Evolutionary conservation across 345 rosid genomes (phyloP).

Genomic region (Dipteronia sinensis): DNA sequence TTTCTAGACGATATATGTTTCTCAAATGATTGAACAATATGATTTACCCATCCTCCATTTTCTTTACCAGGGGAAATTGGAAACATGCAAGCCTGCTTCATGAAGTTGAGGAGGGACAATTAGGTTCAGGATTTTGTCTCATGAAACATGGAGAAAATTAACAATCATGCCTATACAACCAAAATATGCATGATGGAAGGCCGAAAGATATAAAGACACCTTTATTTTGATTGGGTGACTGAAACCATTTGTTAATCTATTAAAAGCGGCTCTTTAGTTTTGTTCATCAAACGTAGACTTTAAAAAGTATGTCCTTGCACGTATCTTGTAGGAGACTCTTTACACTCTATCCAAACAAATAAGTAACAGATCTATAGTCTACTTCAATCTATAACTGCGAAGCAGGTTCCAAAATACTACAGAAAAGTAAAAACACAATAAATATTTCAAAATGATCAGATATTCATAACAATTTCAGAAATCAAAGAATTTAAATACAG

Average conservation of each 20-base stretch:
- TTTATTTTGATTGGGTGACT: background rate
- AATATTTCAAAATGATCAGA: background rate
- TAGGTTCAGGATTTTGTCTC: background rate
- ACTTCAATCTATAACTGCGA: background rate
- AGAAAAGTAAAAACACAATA: background rate
- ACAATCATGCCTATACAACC: background rate
- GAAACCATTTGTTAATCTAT: constrained; percentile 2
- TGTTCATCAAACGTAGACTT: background rate
- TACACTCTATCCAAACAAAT: background rate
- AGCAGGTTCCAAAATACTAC: background rate
- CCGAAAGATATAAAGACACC: background rate
- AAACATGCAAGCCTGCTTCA: background rate
- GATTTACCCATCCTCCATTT: background rate
- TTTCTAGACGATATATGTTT: background rate
- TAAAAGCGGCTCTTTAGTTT: background rate
- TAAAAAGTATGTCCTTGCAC: background rate
- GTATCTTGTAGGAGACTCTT: background rate
- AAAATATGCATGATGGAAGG: background rate
- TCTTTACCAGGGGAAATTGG: background rate
- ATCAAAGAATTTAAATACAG: background rate
- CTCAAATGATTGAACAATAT: background rate
- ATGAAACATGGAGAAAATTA: background rate
- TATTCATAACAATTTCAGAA: constrained; percentile 12
- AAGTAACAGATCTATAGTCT: background rate
- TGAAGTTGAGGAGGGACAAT: background rate